Conservation (phyloP, 345 rosid species). For the Boechera retrofracta region DNA sequence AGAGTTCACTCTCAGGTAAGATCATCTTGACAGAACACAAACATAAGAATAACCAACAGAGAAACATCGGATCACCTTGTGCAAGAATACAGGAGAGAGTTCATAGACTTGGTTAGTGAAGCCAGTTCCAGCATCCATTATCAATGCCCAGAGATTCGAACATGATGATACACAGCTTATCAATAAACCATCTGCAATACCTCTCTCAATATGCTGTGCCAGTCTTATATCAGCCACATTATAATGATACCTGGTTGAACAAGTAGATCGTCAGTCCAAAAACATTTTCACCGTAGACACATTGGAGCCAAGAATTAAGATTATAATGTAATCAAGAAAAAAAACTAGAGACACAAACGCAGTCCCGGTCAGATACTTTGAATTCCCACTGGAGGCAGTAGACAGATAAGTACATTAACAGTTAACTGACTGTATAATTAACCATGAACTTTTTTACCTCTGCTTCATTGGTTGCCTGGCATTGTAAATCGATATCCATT, state of each 20-base stretch:
- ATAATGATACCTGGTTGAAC: conserved; percentile 80
- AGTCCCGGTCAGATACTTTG: neutral
- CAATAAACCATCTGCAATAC: conserved; percentile 88
- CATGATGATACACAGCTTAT: conserved; percentile 94
- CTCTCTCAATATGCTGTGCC: conserved; percentile 92
- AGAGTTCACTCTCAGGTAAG: conserved; percentile 24
- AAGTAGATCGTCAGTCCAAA: conserved; percentile 31
- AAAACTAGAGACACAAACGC: neutral
- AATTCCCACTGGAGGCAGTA: conserved; percentile 10
- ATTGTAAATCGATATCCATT: conserved; percentile 96
- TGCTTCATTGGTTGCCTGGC: conserved; percentile 98
- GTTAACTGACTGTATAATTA: conserved; percentile 16
- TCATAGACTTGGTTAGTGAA: conserved; percentile 89
- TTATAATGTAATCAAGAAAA: conserved; percentile 2
- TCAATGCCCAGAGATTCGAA: conserved; percentile 93
- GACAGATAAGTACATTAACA: conserved; percentile 18
- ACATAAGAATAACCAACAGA: conserved; percentile 18
- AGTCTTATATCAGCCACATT: conserved; percentile 94
- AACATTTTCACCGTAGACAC: neutral
- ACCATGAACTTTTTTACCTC: conserved; percentile 56
- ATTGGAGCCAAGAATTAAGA: conserved; percentile 15
- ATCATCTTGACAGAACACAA: conserved; percentile 11
- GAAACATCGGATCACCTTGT: conserved; percentile 60
- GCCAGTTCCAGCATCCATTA: conserved; percentile 98
- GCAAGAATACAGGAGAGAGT: conserved; percentile 76